A percentile compares a stretch with the other conserved stretches of the same genome.
phyloP scores from a whole-genome alignment of 306 rosid genomes.

The Hippophae rhamnoides region DNA sequence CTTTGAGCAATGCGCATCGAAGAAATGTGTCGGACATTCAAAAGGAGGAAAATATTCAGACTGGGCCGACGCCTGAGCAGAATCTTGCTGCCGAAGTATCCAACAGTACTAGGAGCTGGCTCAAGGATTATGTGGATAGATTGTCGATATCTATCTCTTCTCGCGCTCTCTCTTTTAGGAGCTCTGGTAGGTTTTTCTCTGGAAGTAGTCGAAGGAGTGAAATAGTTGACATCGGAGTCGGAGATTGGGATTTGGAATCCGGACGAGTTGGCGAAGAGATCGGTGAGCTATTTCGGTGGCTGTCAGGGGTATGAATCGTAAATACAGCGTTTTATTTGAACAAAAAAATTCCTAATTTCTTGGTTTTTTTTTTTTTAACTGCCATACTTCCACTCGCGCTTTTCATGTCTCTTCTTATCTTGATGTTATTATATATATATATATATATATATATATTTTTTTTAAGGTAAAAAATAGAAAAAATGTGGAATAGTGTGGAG shows the following conservation, averaged over 20 bases:
- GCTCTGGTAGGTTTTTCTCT: conserved; percentile 66
- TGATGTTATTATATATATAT: too few species aligned
- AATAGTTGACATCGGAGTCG: conserved; percentile 23
- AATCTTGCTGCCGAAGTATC: conserved; percentile 45
- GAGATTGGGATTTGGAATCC: conserved; percentile 56
- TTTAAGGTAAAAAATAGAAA: too few species aligned
- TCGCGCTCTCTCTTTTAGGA: conserved; percentile 59
- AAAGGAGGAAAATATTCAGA: conserved; percentile 28
- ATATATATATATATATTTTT: too few species aligned
- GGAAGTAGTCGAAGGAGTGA: conserved; percentile 73
- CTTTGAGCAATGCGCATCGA: conserved; percentile 32
- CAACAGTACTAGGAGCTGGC: conserved; percentile 55
- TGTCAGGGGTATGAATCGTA: conserved; percentile 72
- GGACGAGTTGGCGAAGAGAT: conserved; percentile 66
- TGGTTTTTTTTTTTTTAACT: not conserved
- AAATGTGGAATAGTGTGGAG: too few species aligned
- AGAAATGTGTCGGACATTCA: conserved; percentile 37
- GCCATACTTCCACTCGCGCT: not conserved
- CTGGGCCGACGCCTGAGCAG: conserved; percentile 14
- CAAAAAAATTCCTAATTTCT: conserved; percentile 9
- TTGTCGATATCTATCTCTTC: conserved; percentile 60
- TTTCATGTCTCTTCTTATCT: too few species aligned
- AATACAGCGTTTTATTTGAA: conserved; percentile 20
- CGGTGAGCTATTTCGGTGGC: conserved; percentile 80
- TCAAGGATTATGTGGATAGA: conserved; percentile 69